Evolutionary conservation across 2,329 filamentous ascomycete genomes (phyloP).

Genomic region (Fusarium nygamai): DNA sequence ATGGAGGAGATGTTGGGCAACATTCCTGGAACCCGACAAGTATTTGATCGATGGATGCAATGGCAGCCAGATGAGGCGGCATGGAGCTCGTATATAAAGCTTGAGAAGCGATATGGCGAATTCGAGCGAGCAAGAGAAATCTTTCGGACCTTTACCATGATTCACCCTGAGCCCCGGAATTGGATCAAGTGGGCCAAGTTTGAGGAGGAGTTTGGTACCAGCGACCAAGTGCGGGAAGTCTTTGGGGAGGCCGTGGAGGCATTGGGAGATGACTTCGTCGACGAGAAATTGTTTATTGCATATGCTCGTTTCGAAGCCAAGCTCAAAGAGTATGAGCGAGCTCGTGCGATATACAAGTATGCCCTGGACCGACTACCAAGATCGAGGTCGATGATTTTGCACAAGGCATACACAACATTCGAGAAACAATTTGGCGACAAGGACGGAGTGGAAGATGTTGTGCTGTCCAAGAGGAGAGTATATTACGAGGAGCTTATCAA

Average conservation of each 20-base stretch:
- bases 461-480: slow-evolving; percentile 90
- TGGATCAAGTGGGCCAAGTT: slow-evolving; percentile 99
- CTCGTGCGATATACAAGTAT: slow-evolving; percentile 96
- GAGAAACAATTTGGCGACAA: slow-evolving; percentile 97
- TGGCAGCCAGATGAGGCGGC: slow-evolving; percentile 98
- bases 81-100: slow-evolving; percentile 95
- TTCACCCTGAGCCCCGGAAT: slow-evolving; percentile 93
- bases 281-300: slow-evolving; percentile 93
- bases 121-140: slow-evolving; percentile 90
- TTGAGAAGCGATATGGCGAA: slow-evolving; percentile 95
- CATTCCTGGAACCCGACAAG: slow-evolving; percentile 87
- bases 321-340: slow-evolving; percentile 93
- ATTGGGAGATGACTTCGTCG: slow-evolving; percentile 92
- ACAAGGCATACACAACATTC: slow-evolving; percentile 96
- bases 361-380: slow-evolving; percentile 91
- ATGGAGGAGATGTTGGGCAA: slow-evolving; percentile 99
- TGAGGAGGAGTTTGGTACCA: slow-evolving; percentile 94
- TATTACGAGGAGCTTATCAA: slow-evolving; percentile 95
- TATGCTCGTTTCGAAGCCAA: slow-evolving; percentile 96
- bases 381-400: slow-evolving; percentile 83
- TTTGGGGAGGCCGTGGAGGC: slow-evolving; percentile 90
- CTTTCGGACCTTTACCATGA: slow-evolving; percentile 88
- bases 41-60: slow-evolving; percentile 98
- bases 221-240: slow-evolving; percentile 89
- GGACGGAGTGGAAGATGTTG: slow-evolving; percentile 94